A percentile compares a stretch with the other conserved stretches of the same genome.
Conservation (phyloP, 2,329 filamentous ascomycete species). For the Grosmannia huntii region DNA sequence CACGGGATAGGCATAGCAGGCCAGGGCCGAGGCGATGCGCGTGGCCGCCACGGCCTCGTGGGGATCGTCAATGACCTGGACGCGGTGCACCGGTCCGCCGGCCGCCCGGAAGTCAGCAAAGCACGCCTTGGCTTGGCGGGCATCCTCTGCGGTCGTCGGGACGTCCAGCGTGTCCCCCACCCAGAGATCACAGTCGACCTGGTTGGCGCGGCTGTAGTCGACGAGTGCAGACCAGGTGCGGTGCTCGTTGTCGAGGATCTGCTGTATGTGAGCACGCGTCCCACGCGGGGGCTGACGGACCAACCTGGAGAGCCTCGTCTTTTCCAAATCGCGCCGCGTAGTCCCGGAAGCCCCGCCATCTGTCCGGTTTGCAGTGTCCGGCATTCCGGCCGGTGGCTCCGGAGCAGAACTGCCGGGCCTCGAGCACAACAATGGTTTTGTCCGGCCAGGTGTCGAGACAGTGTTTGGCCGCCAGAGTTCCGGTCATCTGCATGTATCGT, state of each 20-base stretch:
- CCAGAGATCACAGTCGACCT: constrained; percentile 4
- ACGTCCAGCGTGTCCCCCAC: constrained; percentile 1
- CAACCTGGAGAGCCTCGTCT: neutral
- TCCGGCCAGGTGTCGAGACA: neutral
- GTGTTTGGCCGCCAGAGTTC: neutral
- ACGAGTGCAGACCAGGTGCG: neutral
- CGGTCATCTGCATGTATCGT: neutral
- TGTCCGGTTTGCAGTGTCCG: constrained; percentile 4
- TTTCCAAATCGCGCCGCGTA: neutral
- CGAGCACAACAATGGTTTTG: neutral
- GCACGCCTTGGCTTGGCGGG: neutral
- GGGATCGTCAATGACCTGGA: neutral
- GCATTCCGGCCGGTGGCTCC: constrained; percentile 4
- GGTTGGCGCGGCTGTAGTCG: neutral
- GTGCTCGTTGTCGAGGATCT: constrained; percentile 3
- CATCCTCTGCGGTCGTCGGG: neutral
- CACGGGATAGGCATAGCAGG: neutral
- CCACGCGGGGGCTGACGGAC: neutral
- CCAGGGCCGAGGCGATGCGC: neutral
- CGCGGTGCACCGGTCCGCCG: neutral
- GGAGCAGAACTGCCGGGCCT: constrained; percentile 3
- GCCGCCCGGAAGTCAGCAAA: neutral
- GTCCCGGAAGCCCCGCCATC: neutral
- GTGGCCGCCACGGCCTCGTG: neutral
- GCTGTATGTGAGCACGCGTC: neutral